A percentile compares a stretch with the other conserved stretches of the same genome.
Conservation (phyloP, 768 basidiomycete genomes). For the Coprinellus micaceus region DNA sequence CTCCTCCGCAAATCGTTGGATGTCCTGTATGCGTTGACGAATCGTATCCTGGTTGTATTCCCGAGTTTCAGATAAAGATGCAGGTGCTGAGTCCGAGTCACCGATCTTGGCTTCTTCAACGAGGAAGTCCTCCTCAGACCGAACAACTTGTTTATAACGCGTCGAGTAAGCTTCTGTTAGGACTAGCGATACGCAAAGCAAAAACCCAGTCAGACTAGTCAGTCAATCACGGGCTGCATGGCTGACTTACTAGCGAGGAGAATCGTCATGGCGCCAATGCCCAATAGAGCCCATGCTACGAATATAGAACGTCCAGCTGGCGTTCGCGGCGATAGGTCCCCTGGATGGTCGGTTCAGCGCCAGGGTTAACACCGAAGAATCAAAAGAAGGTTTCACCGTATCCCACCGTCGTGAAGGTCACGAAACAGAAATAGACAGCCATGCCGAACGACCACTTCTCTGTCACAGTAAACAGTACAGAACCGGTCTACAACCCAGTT, state of each 20-base stretch:
- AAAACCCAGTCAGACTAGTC: not conserved
- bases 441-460: slow-evolving; percentile 65
- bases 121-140: slow-evolving; percentile 30
- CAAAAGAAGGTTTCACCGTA: slow-evolving; percentile 36
- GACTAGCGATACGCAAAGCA: slow-evolving; percentile 32
- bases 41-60: no score
- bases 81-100: not conserved
- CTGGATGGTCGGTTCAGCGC: no score
- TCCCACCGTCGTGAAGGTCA: slow-evolving; percentile 72
- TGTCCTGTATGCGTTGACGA: no score
- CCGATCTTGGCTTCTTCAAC: not conserved
- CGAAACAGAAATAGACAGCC: slow-evolving; percentile 76
- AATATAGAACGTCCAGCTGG: slow-evolving; percentile 74
- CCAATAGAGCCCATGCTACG: slow-evolving; percentile 74
- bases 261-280: slow-evolving; percentile 73
- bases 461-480: slow-evolving; percentile 62
- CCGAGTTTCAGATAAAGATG: no score
- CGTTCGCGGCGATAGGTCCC: slow-evolving; percentile 60
- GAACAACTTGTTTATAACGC: slow-evolving; percentile 58
- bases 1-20: no score
- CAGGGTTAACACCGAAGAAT: not conserved
- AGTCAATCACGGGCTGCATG: not conserved
- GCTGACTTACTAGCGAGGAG: slow-evolving; percentile 57
- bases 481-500: slow-evolving; percentile 48
- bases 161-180: slow-evolving; percentile 63